Evolutionary conservation across 441 rosid genomes (phyloP), one percentile per base, ranked within the genome.

Genomic region (Populus tomentosa): DNA sequence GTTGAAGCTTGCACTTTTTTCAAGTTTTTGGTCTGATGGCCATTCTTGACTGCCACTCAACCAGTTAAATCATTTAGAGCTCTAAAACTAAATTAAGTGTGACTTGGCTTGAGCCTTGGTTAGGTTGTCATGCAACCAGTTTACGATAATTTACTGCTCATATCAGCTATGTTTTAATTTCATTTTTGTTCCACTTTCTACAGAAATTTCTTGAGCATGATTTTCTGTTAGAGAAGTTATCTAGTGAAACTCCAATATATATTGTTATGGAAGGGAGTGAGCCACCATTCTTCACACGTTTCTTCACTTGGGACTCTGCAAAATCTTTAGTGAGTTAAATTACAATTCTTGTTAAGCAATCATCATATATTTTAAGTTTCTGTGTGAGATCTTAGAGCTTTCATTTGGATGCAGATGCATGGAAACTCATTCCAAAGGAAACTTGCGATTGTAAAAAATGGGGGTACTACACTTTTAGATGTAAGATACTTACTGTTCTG

Each of bases 201-300:
- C 93, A 97, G 98, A 90, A 90, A 91, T 94, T 93, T 79, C 87
- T 94, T 32, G 88, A 90, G 86, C 84, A 81, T 10, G 98, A 97
- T 84, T 89, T 90, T 82, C 91, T 94, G 72, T 78, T 92, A 71
- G 98, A 93, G 83, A 92, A 89, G 46, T 78, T 94, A 78, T 86
- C 94, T 67, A 75, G 62, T 74, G 93, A 97, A 85, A 77, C 91
- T 80, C 94, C 98, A 20, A 81, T 92, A 77, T 92, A 84, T 84
- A 85, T 94, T 75, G 83, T 93, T 79, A 88, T 85, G 79, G 99
- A 97, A 86, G 98, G 95, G 77, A 92, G 87, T 61, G 99, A 97
- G 78, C 99, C 99, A 23, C 85, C 91, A 67, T 97, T 97, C 88
- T 94, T 94, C 84, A 93, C 95, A 16, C 92, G 97, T 69, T 97